These are phyloP conservation scores for Silene latifolia DNA, from an alignment of 148 eudicot genomes.

Conservation along the genomic window DNA sequence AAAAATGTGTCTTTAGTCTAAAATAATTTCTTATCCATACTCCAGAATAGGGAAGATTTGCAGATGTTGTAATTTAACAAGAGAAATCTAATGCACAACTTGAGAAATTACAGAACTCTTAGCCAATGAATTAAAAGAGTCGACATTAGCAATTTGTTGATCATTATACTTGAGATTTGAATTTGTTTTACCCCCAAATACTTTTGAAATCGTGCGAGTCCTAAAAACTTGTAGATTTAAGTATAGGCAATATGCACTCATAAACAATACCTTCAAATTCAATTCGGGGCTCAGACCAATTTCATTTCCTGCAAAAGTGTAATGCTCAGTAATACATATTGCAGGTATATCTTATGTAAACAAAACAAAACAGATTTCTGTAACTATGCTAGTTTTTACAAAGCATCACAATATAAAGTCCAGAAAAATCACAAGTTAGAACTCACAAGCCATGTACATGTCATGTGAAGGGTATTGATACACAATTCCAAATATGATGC, in stretches of 20 bases:
- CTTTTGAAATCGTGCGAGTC: not conserved
- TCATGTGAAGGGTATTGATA: too few species aligned
- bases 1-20: not conserved
- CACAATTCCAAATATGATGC: too few species aligned
- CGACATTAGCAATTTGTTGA: not conserved
- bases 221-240: too few species aligned
- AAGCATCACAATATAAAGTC: not conserved
- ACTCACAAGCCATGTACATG: too few species aligned
- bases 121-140: not conserved
- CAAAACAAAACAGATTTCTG: not conserved
- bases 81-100: too few species aligned
- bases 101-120: too few species aligned
- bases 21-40: too few species aligned
- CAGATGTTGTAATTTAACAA: not conserved
- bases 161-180: not conserved
- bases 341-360: too few species aligned
- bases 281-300: not conserved
- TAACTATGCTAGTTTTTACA: not conserved
- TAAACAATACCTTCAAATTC: conserved; percentile 6
- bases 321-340: too few species aligned
- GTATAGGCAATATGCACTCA: not conserved
- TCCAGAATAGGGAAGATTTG: not conserved
- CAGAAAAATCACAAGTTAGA: too few species aligned
- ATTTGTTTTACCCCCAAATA: not conserved
- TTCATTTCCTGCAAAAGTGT: conserved; percentile 11